These are phyloP conservation scores for Pleoardoris graminearum DNA, from an alignment of 2,329 filamentous ascomycete species.

Conservation along the genomic window DNA sequence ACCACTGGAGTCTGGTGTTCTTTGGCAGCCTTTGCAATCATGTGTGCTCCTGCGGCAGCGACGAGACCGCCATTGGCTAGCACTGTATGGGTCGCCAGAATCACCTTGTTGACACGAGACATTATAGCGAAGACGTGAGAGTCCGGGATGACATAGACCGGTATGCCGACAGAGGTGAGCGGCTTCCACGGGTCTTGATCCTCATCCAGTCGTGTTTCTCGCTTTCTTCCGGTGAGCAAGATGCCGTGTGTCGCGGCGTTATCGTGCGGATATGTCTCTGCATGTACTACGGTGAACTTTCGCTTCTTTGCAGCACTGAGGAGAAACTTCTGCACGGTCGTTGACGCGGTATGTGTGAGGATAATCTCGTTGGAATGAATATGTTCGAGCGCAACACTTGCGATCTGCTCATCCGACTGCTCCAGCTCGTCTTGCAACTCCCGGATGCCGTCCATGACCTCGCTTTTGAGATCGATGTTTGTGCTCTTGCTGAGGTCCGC, in stretches of 20 bases:
- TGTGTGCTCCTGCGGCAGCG: slow-evolving; percentile 78
- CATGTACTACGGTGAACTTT: slow-evolving; percentile 88
- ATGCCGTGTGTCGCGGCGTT: slow-evolving; percentile 65
- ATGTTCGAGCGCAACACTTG: slow-evolving; percentile 83
- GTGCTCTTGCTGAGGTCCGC: slow-evolving; percentile 43
- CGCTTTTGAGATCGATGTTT: slow-evolving; percentile 75
- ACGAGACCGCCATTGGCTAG: slow-evolving; percentile 86
- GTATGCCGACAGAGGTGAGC: slow-evolving; percentile 75
- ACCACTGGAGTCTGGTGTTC: slow-evolving; percentile 83
- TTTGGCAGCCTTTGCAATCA: slow-evolving; percentile 82
- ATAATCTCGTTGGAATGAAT: slow-evolving; percentile 94
- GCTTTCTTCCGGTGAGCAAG: slow-evolving; percentile 59
- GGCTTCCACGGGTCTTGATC: slow-evolving; percentile 72
- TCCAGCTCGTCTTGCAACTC: slow-evolving; percentile 96
- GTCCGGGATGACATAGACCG: slow-evolving; percentile 81
- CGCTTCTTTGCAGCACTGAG: slow-evolving; percentile 84
- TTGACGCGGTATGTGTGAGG: slow-evolving; percentile 82
- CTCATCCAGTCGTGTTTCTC: slow-evolving; percentile 51
- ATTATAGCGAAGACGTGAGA: slow-evolving; percentile 90
- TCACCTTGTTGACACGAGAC: slow-evolving; percentile 93
- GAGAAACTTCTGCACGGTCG: slow-evolving; percentile 87
- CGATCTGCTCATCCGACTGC: slow-evolving; percentile 91
- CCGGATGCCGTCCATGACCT: slow-evolving; percentile 90
- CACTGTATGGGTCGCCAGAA: slow-evolving; percentile 84
- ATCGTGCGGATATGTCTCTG: slow-evolving; percentile 72